Base-by-base conservation (phyloP, 495 filamentous ascomycete species). In the Lepraria neglecta region DNA sequence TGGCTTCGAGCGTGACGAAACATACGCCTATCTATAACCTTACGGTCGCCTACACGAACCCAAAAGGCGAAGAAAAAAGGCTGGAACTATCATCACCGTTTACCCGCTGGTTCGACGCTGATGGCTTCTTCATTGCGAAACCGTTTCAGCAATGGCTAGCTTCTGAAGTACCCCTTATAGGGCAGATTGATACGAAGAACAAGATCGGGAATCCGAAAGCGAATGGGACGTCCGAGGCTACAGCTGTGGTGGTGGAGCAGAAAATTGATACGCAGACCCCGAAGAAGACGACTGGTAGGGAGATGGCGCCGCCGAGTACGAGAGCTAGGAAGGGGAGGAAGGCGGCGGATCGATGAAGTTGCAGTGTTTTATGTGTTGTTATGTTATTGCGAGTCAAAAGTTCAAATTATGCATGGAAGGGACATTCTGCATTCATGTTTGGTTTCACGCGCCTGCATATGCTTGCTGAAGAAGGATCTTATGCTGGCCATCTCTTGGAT, bases 121-220 rank as follows among this genome's bases (percentile, higher is more conserved):
- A 89, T 43, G 92, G 94, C 6, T 81, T 80, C 53, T 95, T 98
- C 67, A 82, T 95, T 54, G 81, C 87, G 4, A 82, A 85, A 64
- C 92, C 91, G 10, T 91, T 96, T 69, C 90, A 94, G 74, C 78
- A 81, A 60, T 87, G 90, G 84, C 72, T 96, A 31, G 88, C 89
- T 31, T 78, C 75, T 27, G 79, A 82, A 66, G 77, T 96, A 56
- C 81, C 85, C 33, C 69, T 86, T 6, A 77, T 96, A 69, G 84
- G 84, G 15, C 73, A 80, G 64, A 80, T 83, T 19, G 90, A 92
- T 68, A 82, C 84, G 38, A 82, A 82, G 69, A 82, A 77, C 65
- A 74, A 17, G 52, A 38, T 7, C 12, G 35, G 35, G 2, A 38
- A 12, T 38, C 33, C 1, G 31, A 67, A 38, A 21, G 53, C 10